These are phyloP conservation scores for Colletotrichum scovillei DNA, from an alignment of 2,329 filamentous ascomycete species.

Conservation along the genomic window DNA sequence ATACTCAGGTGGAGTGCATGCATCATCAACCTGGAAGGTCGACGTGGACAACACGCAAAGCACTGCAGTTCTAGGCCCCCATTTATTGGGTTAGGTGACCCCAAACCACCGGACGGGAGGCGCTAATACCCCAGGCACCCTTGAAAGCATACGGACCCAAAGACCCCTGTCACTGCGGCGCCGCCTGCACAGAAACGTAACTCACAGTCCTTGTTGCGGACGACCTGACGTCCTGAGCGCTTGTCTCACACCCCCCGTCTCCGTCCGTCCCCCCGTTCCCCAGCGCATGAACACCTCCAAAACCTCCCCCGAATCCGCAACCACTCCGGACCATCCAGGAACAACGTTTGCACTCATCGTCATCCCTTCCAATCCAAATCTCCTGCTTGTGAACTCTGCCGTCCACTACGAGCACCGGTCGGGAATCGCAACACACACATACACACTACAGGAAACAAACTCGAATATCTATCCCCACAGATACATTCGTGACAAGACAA, in stretches of 20 bases:
- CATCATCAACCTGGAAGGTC: not conserved
- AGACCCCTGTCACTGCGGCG: constrained; percentile 18
- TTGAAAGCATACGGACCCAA: not conserved
- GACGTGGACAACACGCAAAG: not conserved
- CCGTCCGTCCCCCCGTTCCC: not conserved
- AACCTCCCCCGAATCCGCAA: constrained; percentile 17
- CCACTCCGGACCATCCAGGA: constrained; percentile 13
- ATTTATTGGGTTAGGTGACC: not conserved
- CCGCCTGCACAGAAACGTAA: constrained; percentile 19
- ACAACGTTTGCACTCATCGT: constrained; percentile 1
- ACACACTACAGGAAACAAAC: too few species aligned
- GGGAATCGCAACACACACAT: not conserved
- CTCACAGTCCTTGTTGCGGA: constrained; percentile 7
- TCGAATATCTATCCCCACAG: not conserved
- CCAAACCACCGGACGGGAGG: constrained; percentile 13
- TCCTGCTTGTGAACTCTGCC: not conserved
- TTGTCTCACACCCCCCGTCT: constrained; percentile 15
- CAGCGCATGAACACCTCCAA: constrained; percentile 31
- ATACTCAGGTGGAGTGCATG: not conserved
- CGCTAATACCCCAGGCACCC: constrained; percentile 19
- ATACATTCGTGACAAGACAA: not conserved
- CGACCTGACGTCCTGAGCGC: constrained; percentile 9
- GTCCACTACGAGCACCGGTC: not conserved
- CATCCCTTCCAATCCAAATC: not conserved
- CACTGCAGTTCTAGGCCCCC: not conserved